These are phyloP conservation scores for Bipolaris gigantea DNA, from an alignment of 2,329 filamentous ascomycete species.

Conservation along the genomic window DNA sequence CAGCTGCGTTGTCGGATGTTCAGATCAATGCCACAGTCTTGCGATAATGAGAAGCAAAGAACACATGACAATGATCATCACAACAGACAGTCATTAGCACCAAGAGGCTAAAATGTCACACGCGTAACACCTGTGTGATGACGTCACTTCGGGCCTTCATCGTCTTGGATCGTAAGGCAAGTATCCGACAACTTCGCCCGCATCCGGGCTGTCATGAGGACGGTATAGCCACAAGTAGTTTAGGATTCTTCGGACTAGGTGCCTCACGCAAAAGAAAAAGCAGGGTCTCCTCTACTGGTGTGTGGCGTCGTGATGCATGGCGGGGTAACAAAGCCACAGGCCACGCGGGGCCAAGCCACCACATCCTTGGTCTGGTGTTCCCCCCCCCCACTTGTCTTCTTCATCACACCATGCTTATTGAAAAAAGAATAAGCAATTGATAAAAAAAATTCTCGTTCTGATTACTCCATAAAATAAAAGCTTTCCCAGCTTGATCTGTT, in stretches of 20 bases:
- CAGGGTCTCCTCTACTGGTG: neutral
- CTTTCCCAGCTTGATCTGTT: neutral
- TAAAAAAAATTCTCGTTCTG: neutral
- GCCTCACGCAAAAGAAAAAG: neutral
- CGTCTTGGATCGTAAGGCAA: neutral
- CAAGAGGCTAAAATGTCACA: constrained; percentile 12
- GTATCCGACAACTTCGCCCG: constrained; percentile 2
- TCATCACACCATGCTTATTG: neutral
- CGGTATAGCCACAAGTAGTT: neutral
- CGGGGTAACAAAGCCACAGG: neutral
- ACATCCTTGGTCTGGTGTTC: neutral
- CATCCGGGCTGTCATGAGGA: constrained; percentile 13
- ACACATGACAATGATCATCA: neutral
- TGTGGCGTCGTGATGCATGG: neutral
- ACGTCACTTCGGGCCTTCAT: constrained; percentile 14
- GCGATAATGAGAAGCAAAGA: neutral
- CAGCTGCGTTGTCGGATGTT: neutral
- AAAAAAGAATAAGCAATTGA: neutral
- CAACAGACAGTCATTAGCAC: neutral
- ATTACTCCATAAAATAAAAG: neutral
- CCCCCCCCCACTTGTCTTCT: neutral
- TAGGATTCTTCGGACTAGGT: neutral
- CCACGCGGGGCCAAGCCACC: neutral
- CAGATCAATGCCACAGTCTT: neutral
- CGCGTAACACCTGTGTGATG: constrained; percentile 12